Evolutionary conservation across 345 rosid genomes (phyloP), one percentile per base, ranked within the genome.

Genomic region (Arabis hirsuta): DNA sequence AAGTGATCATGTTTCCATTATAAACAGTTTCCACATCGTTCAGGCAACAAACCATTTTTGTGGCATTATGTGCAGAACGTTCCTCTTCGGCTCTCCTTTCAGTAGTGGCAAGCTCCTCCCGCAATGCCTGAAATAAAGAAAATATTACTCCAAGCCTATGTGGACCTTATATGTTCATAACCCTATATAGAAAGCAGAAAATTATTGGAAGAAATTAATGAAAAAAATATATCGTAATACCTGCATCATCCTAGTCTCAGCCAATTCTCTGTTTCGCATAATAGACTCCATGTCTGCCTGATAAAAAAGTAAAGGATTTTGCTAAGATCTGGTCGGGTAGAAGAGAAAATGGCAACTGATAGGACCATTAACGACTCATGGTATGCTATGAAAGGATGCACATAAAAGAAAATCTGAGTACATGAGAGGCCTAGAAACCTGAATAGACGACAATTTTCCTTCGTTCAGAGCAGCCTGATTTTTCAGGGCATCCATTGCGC

Each of bases 171-270:
- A 68, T 32, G 46, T 62, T 48, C 39, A 63, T 55, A 51, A 48
- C 64, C 43, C 12, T 27, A 59, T n/a, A 27, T 6, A 64, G 26
- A 53, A 31, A 54, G 27, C 14, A 13, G 44, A 0, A 62, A 27
- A 10, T 48, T 39, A 46, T 27, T 13, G 39, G 76, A 59, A 55
- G 59, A 26, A 7, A 47, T 26, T 47, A 53, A 74, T 53, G 54
- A 47, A 34, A 65, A 46, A 63, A 32, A 10, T 44, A 9, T 43
- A 59, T 36, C 62, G 51, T 67, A 55, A 55, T 82, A 96, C 99
- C 96, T 96, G 99, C 94, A 96, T 87, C 98, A 96, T 96, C 82
- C 97, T 88, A 8, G 99, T 96, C 88, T 96, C 99, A 27, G 97
- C 84, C 48, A 96, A 65, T 78, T 96, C 99, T 81, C 99, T 87